Base-by-base conservation (phyloP, 1,284 basidiomycete genomes). In the Ustilago bromivora region DNA sequence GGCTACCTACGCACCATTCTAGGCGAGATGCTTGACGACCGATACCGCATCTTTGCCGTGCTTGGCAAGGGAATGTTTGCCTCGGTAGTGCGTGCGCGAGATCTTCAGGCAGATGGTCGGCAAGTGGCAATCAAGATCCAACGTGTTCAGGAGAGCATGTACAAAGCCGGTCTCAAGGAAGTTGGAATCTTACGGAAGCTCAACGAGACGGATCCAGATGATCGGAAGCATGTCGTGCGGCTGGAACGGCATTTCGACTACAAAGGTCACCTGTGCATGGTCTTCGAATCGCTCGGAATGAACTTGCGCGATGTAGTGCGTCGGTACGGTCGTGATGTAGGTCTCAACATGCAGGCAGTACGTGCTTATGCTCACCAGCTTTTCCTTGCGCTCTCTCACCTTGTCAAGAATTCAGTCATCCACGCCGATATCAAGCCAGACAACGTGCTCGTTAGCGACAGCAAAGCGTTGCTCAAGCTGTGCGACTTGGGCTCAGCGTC, bases 121-220 rank as follows among this genome's bases (percentile, higher is more conserved):
- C 96, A 99, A 84, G 96, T 99, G 2, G 97, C 97, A 0, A 98
- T 99, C 88, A 99, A 99, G 87, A 95, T 99, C 77, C 92, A 98
- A 57, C 89, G 97, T 41, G 92, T 92, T 79, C 97, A 99, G 86
- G 96, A 99, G 87, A 94, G 93, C 49, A 99, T 99, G 97, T 93
- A 94, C 87, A 94, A 95, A 66, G 95, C 96, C 34, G 97, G 96
- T 7, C 87, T 93, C 82, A 98, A 98, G 86, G 97, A 99, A 86
- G 92, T 91, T 0, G 91, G 92, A 83, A 96, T 98, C 54, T 88
- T 99, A 55, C 91, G 92, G 78, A 95, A 94, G 84, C 89, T 99
- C 38, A 91, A 89, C 68, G 91, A 93, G 73, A 92, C 94, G 15
- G 96, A 99, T 86, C 94, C 94, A 4, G 94, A 96, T 32, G 96